These are phyloP conservation scores for Arachnopeziza araneosa DNA, from an alignment of 2,329 filamentous ascomycete species.

Conservation along the genomic window DNA sequence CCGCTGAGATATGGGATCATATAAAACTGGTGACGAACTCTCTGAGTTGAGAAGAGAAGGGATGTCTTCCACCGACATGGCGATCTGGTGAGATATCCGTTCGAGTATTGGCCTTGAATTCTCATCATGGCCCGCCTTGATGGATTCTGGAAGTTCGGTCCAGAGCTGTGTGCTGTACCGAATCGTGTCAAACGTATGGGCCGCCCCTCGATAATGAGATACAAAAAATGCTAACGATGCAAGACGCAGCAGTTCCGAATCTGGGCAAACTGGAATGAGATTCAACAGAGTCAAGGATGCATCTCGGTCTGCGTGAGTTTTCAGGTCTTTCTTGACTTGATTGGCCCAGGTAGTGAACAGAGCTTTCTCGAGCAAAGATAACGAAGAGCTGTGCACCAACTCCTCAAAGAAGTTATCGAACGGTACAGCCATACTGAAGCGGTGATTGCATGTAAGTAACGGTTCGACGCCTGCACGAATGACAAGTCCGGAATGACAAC, in stretches of 20 bases:
- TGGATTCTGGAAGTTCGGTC: not conserved
- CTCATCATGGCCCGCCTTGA: not conserved
- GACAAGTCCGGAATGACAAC: not conserved
- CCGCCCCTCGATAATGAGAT: not conserved
- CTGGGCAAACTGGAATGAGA: not conserved
- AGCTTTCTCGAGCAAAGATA: not conserved
- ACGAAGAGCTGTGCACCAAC: not conserved
- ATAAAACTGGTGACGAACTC: not conserved
- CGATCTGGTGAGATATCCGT: not conserved
- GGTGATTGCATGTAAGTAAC: not conserved
- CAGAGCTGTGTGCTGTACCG: not conserved
- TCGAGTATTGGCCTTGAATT: not conserved
- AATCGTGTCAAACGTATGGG: not conserved
- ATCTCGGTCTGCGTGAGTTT: not conserved
- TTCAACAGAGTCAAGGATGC: not conserved
- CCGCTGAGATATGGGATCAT: conserved; percentile 2
- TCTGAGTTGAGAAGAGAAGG: not conserved
- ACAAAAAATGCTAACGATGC: not conserved
- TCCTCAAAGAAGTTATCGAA: not conserved
- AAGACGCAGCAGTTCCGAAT: not conserved
- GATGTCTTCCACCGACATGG: not conserved
- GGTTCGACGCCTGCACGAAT: not conserved
- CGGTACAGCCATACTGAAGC: not conserved
- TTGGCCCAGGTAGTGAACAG: not conserved
- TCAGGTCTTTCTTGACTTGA: not conserved